A percentile compares a stretch with the other conserved stretches of the same genome.
Conservation (phyloP, 1,284 basidiomycete species). For the Irpex sp. region DNA sequence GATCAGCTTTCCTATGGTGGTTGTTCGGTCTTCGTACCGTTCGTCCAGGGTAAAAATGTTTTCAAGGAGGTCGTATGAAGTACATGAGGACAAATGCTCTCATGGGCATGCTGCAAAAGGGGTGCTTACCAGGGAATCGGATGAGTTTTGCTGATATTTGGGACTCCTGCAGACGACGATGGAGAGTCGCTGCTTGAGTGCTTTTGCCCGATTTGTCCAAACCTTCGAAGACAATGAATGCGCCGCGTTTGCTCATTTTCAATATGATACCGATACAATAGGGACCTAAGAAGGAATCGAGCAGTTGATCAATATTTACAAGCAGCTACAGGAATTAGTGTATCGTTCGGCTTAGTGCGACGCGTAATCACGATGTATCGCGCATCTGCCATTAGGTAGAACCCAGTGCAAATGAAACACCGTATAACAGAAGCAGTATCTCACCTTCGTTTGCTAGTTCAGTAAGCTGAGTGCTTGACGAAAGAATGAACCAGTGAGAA, state of each 20-base stretch:
- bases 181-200: constrained; percentile 73
- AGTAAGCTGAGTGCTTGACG: too few species aligned
- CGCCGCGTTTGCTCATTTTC: constrained; percentile 48
- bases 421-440: too few species aligned
- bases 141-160: constrained; percentile 48
- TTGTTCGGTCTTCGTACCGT: constrained; percentile 74
- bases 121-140: constrained; percentile 81
- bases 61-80: background rate
- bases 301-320: too few species aligned
- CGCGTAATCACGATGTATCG: background rate
- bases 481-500: too few species aligned
- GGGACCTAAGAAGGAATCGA: too few species aligned
- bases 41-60: background rate
- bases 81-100: background rate
- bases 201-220: constrained; percentile 93
- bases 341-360: background rate
- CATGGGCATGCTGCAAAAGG: background rate
- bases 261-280: background rate
- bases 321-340: background rate
- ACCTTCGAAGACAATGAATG: constrained; percentile 91
- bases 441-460: too few species aligned
- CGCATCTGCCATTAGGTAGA: background rate
- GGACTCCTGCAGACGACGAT: constrained; percentile 41
- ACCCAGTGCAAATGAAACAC: background rate
- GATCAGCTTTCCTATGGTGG: constrained; percentile 91